These are phyloP conservation scores for Saccharomycopsis vini DNA, from an alignment of 805 yeast genomes.

Conservation along the genomic window DNA sequence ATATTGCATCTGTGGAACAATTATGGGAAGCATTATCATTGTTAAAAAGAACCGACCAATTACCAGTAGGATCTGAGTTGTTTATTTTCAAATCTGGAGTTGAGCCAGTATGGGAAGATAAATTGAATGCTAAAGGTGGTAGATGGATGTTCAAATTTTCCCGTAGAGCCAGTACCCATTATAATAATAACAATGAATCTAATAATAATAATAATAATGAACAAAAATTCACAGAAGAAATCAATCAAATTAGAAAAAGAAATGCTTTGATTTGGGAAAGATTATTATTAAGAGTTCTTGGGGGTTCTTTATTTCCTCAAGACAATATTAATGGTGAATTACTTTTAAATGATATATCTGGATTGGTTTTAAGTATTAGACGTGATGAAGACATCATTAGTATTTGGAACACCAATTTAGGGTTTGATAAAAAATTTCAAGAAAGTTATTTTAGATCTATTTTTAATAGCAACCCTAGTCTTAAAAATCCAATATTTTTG, in stretches of 20 bases:
- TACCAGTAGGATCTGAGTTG: constrained; percentile 41
- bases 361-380: constrained; percentile 50
- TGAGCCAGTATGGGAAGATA: constrained; percentile 64
- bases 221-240: constrained; percentile 7
- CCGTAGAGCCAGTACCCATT: constrained; percentile 23
- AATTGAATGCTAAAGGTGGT: constrained; percentile 50
- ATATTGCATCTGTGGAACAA: constrained; percentile 42
- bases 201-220: not conserved
- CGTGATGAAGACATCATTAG: constrained; percentile 50
- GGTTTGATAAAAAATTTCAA: constrained; percentile 25
- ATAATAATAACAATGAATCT: constrained; percentile 1
- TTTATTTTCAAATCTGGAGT: constrained; percentile 51
- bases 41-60: constrained; percentile 32
- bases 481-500: constrained; percentile 3
- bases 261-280: constrained; percentile 46
- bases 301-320: constrained; percentile 41
- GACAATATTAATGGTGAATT: constrained; percentile 28
- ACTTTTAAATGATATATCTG: constrained; percentile 41
- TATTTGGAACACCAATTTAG: constrained; percentile 51
- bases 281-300: constrained; percentile 40
- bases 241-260: constrained; percentile 14
- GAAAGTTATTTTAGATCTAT: constrained; percentile 15
- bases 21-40: constrained; percentile 38
- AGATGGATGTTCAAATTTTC: constrained; percentile 50
- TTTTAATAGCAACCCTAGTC: constrained; percentile 4